Conservation (phyloP, 805 yeast species). For the Yarrowia keelungensis region DNA sequence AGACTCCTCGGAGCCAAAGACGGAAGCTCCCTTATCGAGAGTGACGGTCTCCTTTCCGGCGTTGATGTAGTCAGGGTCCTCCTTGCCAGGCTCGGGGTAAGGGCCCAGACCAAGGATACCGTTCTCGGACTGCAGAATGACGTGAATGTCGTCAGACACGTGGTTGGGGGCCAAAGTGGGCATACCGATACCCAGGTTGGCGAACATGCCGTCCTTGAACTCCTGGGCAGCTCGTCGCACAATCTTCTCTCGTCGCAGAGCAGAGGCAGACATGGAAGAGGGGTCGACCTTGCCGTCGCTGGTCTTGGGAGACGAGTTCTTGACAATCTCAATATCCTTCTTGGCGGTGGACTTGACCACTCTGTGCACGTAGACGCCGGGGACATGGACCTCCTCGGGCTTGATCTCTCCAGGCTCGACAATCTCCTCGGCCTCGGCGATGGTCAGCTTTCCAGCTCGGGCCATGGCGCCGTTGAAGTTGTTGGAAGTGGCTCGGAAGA, state of each 20-base stretch:
- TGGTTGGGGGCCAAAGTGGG: constrained; percentile 58
- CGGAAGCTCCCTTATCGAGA: constrained; percentile 55
- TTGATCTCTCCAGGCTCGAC: constrained; percentile 56
- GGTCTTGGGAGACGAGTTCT: constrained; percentile 40
- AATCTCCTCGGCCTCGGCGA: constrained; percentile 60
- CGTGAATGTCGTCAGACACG: constrained; percentile 51
- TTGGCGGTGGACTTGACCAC: constrained; percentile 54
- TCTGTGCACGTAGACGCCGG: constrained; percentile 55
- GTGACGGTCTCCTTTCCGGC: constrained; percentile 63
- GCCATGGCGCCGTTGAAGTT: constrained; percentile 58
- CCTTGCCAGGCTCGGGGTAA: constrained; percentile 54
- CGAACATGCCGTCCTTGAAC: constrained; percentile 55
- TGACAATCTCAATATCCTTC: constrained; percentile 54
- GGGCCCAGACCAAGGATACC: constrained; percentile 60
- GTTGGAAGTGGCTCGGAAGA: constrained; percentile 57
- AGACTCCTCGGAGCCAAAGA: constrained; percentile 60
- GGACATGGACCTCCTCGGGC: constrained; percentile 58
- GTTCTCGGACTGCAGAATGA: constrained; percentile 58
- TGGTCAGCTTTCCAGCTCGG: constrained; percentile 55
- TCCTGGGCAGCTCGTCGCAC: constrained; percentile 57
- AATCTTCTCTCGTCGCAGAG: constrained; percentile 49
- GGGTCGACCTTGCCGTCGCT: constrained; percentile 14
- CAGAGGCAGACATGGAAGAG: constrained; percentile 22
- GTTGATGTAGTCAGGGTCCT: constrained; percentile 58
- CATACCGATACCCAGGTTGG: constrained; percentile 60